A percentile compares a stretch with the other conserved stretches of the same genome.
These are phyloP conservation scores for Ustilago trichophora DNA, from an alignment of 1,284 basidiomycete genomes.

Conservation along the genomic window DNA sequence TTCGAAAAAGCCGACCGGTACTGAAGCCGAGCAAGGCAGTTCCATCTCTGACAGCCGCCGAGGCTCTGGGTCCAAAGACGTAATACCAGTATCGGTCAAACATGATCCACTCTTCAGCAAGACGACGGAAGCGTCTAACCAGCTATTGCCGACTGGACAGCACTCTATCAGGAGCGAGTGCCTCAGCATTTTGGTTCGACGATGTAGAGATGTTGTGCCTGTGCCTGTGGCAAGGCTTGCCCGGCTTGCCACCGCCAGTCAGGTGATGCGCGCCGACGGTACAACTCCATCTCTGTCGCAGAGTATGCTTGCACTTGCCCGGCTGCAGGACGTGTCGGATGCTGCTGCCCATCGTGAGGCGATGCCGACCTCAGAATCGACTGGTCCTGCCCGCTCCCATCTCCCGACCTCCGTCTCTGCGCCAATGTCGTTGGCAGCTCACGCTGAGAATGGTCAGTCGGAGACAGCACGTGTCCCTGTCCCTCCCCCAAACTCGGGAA, in stretches of 20 bases:
- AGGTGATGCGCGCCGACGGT: conserved; percentile 15
- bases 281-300: conserved; percentile 19
- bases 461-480: neutral
- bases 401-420: conserved; percentile 19
- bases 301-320: conserved; percentile 24
- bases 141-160: conserved; percentile 13
- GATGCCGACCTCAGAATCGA: neutral
- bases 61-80: conserved; percentile 14
- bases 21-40: conserved; percentile 3
- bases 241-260: conserved; percentile 35
- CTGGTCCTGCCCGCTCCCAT: neutral
- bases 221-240: conserved; percentile 63
- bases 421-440: conserved; percentile 4
- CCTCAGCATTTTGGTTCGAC: conserved; percentile 45
- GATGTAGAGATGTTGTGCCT: conserved; percentile 63
- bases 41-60: conserved; percentile 5
- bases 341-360: neutral
- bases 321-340: conserved; percentile 5
- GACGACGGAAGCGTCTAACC: conserved; percentile 28
- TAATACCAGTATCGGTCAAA: neutral
- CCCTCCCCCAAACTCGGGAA: too few species aligned
- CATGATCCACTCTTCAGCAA: conserved; percentile 28
- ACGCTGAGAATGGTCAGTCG: neutral
- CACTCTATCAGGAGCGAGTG: conserved; percentile 48
- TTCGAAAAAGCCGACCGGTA: conserved; percentile 15